Conservation (phyloP, 148 eudicot genomes). For the Rhododendron ovatum region DNA sequence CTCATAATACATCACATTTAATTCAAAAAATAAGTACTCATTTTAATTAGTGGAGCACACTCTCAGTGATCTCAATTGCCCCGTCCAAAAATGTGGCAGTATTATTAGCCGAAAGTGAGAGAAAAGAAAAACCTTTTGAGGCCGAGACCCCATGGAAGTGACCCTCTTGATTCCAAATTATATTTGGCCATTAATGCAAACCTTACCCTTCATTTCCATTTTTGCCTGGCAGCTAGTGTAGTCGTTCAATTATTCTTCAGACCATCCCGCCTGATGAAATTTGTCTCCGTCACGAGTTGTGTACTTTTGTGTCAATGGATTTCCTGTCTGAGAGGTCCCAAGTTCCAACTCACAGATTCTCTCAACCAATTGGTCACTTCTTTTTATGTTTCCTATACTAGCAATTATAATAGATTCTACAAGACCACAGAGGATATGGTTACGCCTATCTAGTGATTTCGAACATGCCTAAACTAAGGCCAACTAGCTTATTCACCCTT, state of each 20-base stretch:
- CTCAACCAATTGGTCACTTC: not conserved
- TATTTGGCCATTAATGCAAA: not conserved
- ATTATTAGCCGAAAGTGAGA: too few relatives aligned
- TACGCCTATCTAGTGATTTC: not conserved
- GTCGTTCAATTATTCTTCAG: not conserved
- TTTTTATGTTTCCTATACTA: not conserved
- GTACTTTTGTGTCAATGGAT: not conserved
- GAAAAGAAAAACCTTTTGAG: not conserved
- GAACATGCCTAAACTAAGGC: not conserved
- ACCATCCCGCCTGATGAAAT: not conserved
- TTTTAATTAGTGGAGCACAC: too few relatives aligned
- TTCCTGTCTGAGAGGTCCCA: not conserved
- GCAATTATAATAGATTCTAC: not conserved
- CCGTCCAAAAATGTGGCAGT: too few relatives aligned
- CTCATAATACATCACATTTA: too few relatives aligned
- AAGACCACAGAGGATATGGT: not conserved
- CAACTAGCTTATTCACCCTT: not conserved
- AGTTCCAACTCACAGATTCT: not conserved
- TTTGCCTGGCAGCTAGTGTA: not conserved
- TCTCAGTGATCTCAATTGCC: too few relatives aligned
- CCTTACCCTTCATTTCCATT: not conserved
- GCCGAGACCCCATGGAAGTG: not conserved
- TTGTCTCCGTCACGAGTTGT: not conserved
- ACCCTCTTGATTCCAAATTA: not conserved
- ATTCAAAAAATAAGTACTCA: too few relatives aligned